Base-by-base conservation (phyloP, 1,139 yeast species). In the Candida albicans region DNA sequence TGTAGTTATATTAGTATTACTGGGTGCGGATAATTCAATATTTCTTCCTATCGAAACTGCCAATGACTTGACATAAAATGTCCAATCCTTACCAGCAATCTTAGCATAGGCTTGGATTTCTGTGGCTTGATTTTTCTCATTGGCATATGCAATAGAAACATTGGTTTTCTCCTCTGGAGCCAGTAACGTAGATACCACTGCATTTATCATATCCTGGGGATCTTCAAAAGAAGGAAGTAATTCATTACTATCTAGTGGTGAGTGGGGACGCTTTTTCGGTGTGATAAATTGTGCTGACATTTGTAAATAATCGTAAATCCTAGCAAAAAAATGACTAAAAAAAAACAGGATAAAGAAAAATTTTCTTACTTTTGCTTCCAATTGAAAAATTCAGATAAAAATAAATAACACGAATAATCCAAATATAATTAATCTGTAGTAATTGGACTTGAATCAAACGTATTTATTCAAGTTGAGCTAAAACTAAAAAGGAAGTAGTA, bases 61-160 rank as follows among this genome's bases (percentile, higher is more conserved):
- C 44, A 93, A 70, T n/a, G 83, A 75, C 60, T 90, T 89, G 40
- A 93, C 97, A 59, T 90, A 93, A 61, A 77, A 93, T 1, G 98
- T 91, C 98, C 99, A 93, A 56, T 81, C 82, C 35, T 77, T 73
- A n/a, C 98, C 98, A 0, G 97, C 91, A 40, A 91, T 84, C 62
- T 91, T 91, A 35, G 97, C 98, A 62, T 91, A 93, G 0, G 98
- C 98, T 65, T 90, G 96, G 14, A 93, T 93, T 60, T 89, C 96
- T 30, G 88, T 79, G 48, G 88, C 91, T 46, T 80, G 70, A 55
- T 87, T 85, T 51, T 80, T 79, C 40, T 84, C 89, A 63, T 93
- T 93, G 52, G 79, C 76, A 53, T 68, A 79, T 30, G 57, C 58
- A 33, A 57, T 56, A n/a, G 76, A 60, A 13, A 79, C 84, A 52